A percentile compares a stretch with the other conserved stretches of the same genome.
These are phyloP conservation scores for Arabidopsis hybrid DNA, from an alignment of 441 rosid species.

Conservation along the genomic window DNA sequence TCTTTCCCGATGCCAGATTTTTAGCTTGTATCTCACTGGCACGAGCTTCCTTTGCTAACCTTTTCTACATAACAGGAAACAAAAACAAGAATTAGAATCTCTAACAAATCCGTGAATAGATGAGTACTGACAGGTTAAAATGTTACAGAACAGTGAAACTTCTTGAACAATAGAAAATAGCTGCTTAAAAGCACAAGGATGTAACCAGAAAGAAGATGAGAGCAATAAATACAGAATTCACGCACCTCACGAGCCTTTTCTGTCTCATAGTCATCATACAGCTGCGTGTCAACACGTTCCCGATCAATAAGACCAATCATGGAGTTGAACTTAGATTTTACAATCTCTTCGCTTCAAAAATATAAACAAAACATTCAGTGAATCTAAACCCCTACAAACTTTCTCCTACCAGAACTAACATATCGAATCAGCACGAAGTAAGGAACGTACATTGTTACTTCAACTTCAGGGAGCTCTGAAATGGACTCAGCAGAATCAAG, in stretches of 20 bases:
- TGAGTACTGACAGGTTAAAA: neutral
- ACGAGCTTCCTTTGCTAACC: conserved; percentile 92
- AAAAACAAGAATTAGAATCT: conserved; percentile 6
- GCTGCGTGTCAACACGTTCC: conserved; percentile 83
- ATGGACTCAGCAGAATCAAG: conserved; percentile 96
- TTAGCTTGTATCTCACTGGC: conserved; percentile 85
- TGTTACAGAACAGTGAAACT: conserved; percentile 19
- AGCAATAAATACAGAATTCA: conserved; percentile 24
- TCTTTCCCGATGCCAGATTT: conserved; percentile 80
- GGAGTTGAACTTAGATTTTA: conserved; percentile 84
- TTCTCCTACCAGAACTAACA: conserved; percentile 5
- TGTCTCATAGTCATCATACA: conserved; percentile 94
- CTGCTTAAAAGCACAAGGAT: neutral
- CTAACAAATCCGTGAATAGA: conserved; percentile 13
- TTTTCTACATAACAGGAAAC: conserved; percentile 66
- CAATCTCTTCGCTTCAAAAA: conserved; percentile 81
- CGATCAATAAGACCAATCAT: conserved; percentile 95
- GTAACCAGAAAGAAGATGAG: conserved; percentile 26
- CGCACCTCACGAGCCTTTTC: conserved; percentile 93
- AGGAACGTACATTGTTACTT: conserved; percentile 76
- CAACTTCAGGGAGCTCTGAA: conserved; percentile 89
- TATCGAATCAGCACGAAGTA: neutral
- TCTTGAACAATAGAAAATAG: neutral
- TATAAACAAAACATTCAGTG: conserved; percentile 25
- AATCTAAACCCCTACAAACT: neutral